Percentiles rank a stretch among this genome's conserved stretches.
phyloP scores from a whole-genome alignment of 805 yeast species.

The Metschnikowia noctiluminum region DNA sequence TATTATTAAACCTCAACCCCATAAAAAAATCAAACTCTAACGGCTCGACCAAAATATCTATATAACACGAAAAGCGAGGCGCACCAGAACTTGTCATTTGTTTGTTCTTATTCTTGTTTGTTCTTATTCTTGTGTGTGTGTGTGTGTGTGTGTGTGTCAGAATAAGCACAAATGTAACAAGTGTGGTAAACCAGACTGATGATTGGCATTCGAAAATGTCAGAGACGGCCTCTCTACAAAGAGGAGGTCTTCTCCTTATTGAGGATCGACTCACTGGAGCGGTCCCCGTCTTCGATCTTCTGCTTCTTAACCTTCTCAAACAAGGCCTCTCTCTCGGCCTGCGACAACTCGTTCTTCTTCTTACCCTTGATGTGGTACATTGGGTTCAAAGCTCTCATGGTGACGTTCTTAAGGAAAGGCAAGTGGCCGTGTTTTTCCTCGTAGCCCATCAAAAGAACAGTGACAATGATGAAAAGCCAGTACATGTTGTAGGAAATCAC shows the following conservation, averaged over 20 bases:
- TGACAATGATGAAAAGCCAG: conserved; percentile 68
- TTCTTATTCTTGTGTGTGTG: conserved; percentile 7
- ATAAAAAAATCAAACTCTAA: not conserved
- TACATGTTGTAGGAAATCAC: conserved; percentile 83
- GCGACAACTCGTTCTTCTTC: conserved; percentile 56
- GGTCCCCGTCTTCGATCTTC: conserved; percentile 14
- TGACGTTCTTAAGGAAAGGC: conserved; percentile 51
- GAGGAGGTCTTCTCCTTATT: conserved; percentile 2
- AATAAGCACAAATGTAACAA: not conserved
- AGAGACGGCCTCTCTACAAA: not conserved
- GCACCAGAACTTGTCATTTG: not conserved
- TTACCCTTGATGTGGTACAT: conserved; percentile 68
- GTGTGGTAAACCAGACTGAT: not conserved
- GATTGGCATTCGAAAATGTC: too few species aligned
- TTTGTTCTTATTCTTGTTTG: not conserved
- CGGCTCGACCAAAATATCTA: not conserved
- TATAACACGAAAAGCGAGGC: not conserved
- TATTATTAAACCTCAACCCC: not conserved
- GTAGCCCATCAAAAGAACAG: conserved; percentile 61
- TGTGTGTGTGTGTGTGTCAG: not conserved
- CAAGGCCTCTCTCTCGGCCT: conserved; percentile 50
- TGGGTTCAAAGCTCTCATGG: conserved; percentile 58
- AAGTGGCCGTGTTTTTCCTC: conserved; percentile 84
- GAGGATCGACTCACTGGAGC: conserved; percentile 8
- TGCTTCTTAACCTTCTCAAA: conserved; percentile 34